phyloP scores from a whole-genome alignment of 1,284 basidiomycete genomes.

The Athelia sp. region DNA sequence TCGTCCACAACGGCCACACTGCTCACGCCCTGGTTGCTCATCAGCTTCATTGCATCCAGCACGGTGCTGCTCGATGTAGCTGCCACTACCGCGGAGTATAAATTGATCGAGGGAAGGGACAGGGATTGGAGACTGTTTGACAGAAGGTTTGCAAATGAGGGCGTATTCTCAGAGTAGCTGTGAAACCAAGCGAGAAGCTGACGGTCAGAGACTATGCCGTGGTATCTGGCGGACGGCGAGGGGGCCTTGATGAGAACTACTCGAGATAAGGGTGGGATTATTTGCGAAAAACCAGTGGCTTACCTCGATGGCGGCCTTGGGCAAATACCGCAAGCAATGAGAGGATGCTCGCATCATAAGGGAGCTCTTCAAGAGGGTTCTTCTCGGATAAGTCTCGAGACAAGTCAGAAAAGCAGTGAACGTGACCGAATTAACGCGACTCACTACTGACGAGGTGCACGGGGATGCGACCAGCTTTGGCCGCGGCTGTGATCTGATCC shows the following conservation, averaged over 20 bases:
- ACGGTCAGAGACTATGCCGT: slow-evolving; percentile 60
- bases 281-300: slow-evolving; percentile 10
- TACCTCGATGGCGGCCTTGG: slow-evolving; percentile 65
- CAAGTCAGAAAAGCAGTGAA: background rate
- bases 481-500: slow-evolving; percentile 65
- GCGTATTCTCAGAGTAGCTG: slow-evolving; percentile 41
- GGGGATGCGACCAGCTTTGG: slow-evolving; percentile 64
- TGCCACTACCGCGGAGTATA: slow-evolving; percentile 57
- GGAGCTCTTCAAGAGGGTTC: slow-evolving; percentile 63
- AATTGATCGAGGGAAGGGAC: slow-evolving; percentile 60
- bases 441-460: slow-evolving; percentile 72
- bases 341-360: slow-evolving; percentile 57
- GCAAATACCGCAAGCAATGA: slow-evolving; percentile 63
- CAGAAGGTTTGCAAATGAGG: slow-evolving; percentile 48
- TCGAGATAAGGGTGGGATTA: slow-evolving; percentile 6
- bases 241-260: slow-evolving; percentile 47
- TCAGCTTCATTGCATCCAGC: slow-evolving; percentile 71
- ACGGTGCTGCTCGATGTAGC: slow-evolving; percentile 52
- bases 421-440: slow-evolving; percentile 20
- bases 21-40: slow-evolving; percentile 78
- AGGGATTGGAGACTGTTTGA: slow-evolving; percentile 50
- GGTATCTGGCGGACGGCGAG: slow-evolving; percentile 33
- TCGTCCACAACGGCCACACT: slow-evolving; percentile 72
- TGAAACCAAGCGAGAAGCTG: slow-evolving; percentile 61
- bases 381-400: slow-evolving; percentile 71